phyloP scores from a whole-genome alignment of 805 yeast genomes.

The Saccharomycodes ludwigii region DNA sequence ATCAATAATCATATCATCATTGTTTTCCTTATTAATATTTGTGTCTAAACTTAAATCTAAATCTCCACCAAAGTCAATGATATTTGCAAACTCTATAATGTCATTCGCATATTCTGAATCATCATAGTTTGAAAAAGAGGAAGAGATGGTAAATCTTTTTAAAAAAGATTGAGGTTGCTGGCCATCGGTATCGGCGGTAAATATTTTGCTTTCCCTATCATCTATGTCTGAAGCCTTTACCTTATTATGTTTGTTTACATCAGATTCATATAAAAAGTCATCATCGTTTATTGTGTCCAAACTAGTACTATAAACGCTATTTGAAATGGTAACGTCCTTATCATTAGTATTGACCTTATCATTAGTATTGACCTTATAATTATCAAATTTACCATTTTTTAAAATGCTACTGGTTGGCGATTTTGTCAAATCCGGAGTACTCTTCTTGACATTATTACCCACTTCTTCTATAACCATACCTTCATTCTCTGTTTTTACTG shows the following conservation, averaged over 20 bases:
- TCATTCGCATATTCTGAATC: constrained; percentile 27
- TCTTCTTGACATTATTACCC: constrained; percentile 11
- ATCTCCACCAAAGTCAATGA: constrained; percentile 34
- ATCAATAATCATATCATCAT: neutral
- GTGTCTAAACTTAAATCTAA: constrained; percentile 24
- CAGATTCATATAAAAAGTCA: too few species aligned
- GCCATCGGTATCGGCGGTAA: too few species aligned
- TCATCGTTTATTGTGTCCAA: neutral
- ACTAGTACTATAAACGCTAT: neutral
- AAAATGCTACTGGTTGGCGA: constrained; percentile 27
- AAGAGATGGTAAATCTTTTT: too few species aligned
- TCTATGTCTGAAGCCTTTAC: too few species aligned
- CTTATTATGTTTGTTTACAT: too few species aligned
- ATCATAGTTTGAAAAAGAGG: constrained; percentile 10
- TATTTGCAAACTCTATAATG: constrained; percentile 33
- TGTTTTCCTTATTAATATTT: constrained; percentile 3
- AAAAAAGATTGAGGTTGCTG: too few species aligned
- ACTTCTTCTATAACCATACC: constrained; percentile 38
- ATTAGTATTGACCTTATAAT: constrained; percentile 2
- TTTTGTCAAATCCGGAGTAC: constrained; percentile 25
- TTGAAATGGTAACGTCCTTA: neutral
- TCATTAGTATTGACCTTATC: neutral
- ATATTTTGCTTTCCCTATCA: too few species aligned
- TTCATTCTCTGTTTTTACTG: constrained; percentile 28
- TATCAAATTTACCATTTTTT: constrained; percentile 21